Base-by-base conservation (phyloP, 352 stramenopile genomes). In the Globisporangium spinosum region DNA sequence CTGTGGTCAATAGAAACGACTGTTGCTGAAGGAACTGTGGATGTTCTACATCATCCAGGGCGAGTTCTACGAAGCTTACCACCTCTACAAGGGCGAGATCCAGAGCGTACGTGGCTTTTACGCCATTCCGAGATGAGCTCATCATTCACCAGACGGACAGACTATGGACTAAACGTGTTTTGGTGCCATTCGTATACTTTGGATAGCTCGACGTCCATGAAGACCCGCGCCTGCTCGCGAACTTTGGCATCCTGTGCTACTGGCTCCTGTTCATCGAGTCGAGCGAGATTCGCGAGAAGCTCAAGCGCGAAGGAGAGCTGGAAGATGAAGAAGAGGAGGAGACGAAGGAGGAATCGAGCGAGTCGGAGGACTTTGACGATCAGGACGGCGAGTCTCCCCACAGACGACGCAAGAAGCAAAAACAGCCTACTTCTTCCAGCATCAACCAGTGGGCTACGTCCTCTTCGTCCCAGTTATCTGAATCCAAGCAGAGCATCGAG, bases 211-310 rank as follows among this genome's bases (percentile, higher is more conserved):
- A 86, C 51, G 53, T 86, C 23, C 73, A 89, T 22, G 67, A 87
- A 51, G 85, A 95, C 45, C 70, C 77, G 3, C 77, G 83, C 12
- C 57, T 95, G 62, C 69, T 91, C 23, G 80, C 77, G 25, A 87
- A 80, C 55, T 93, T 93, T 67, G 87, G 87, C 0, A 83, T 92
- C 54, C 59, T 95, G 38, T 93, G 87, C 69, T 95, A 93, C 61
- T 95, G 87, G 87, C 73, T 95, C 34, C 71, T 95, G 27, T 82
- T 95, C 58, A 80, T 91, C 54, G 87, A 95, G 65, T 92, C 85
- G 15, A 73, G 75, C 61, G 80, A 91, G 51, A 62, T 95, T 1
- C 84, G 87, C 25, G 70, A 81, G 17, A 77, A 77, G 51, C 79
- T 89, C 2, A 73, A 72, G 55, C 71, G 69, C 17, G 72, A 82